phyloP scores from a whole-genome alignment of 208 protist species.

The Tritrichomonas musculus region DNA sequence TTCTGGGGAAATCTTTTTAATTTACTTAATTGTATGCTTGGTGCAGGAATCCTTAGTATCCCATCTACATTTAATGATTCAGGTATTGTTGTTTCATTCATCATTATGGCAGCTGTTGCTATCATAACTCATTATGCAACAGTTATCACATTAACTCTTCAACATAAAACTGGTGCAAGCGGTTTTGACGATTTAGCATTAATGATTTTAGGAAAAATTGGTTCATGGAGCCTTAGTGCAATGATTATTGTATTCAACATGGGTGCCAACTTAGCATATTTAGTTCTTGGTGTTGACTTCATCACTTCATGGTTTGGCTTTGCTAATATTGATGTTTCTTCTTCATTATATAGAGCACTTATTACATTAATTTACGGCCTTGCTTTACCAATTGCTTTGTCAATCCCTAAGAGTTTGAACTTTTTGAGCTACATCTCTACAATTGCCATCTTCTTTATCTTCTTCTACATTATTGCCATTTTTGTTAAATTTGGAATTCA shows the following conservation, averaged over 20 bases:
- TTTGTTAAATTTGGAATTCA: neutral
- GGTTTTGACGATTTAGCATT: neutral
- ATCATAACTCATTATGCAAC: neutral
- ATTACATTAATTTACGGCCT: neutral
- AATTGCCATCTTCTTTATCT: neutral
- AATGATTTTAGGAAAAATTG: neutral
- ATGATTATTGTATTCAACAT: neutral
- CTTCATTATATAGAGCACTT: neutral
- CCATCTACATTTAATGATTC: neutral
- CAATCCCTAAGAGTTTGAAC: neutral
- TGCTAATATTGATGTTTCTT: neutral
- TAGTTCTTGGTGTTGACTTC: neutral
- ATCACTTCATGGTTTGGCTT: neutral
- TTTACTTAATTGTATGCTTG: neutral
- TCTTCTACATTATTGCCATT: neutral
- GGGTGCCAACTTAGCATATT: neutral
- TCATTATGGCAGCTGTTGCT: neutral
- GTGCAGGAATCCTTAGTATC: neutral
- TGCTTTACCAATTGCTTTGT: neutral
- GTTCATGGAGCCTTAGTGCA: neutral
- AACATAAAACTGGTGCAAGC: neutral
- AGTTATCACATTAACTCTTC: neutral
- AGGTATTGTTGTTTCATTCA: neutral
- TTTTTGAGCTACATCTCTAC: neutral
- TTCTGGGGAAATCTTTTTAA: neutral